These are phyloP conservation scores for Hypoxylon sp. DNA, from an alignment of 2,329 filamentous ascomycete species.

Conservation along the genomic window DNA sequence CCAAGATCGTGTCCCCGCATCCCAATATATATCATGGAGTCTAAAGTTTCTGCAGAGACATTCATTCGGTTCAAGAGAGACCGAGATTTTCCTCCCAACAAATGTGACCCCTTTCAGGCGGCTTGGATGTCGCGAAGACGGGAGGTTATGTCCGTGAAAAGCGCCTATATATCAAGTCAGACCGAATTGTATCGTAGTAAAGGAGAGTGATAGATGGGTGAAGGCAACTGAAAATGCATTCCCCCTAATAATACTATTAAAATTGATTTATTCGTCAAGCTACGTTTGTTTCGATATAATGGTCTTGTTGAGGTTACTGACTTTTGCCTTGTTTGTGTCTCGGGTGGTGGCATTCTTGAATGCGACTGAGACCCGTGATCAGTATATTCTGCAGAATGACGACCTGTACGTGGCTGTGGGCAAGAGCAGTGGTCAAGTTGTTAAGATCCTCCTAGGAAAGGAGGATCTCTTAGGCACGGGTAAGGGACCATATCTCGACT, in stretches of 20 bases:
- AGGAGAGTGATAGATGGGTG: background rate
- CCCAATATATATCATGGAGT: conserved; percentile 5
- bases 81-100: conserved; percentile 24
- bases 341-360: conserved; percentile 46
- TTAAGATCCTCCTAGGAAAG: conserved; percentile 56
- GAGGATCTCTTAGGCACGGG: conserved; percentile 66
- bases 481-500: conserved; percentile 72
- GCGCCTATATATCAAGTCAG: background rate
- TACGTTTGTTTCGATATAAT: conserved; percentile 10
- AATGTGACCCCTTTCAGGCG: background rate
- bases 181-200: background rate
- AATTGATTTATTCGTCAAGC: background rate
- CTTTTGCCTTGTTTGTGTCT: conserved; percentile 10
- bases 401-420: conserved; percentile 56
- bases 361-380: conserved; percentile 54
- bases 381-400: conserved; percentile 57
- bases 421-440: conserved; percentile 57
- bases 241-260: background rate
- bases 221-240: background rate
- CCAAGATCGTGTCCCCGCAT: conserved; percentile 34
- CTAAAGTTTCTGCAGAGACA: conserved; percentile 16
- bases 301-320: conserved; percentile 27
- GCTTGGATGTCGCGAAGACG: background rate
- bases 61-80: conserved; percentile 34
- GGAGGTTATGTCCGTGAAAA: background rate